Evolutionary conservation across 2,329 filamentous ascomycete species (phyloP).

Genomic region (Cercospora berteroae): DNA sequence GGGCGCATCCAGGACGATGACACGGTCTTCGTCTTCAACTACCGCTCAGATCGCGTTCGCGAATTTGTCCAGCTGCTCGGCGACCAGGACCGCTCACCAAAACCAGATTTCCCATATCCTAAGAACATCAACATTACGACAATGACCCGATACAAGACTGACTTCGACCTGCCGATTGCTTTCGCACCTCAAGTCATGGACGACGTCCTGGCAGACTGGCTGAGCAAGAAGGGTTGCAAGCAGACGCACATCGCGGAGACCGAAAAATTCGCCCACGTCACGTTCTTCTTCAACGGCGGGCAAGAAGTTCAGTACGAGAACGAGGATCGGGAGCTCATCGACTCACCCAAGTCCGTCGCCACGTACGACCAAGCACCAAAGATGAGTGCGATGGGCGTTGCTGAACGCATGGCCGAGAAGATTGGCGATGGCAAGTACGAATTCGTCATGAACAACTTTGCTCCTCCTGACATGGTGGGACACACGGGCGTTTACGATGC

Average conservation of each 20-base stretch:
- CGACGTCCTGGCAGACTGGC: constrained; percentile 96
- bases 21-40: constrained; percentile 99
- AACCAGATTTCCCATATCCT: constrained; percentile 89
- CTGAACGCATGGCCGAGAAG: constrained; percentile 83
- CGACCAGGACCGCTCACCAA: constrained; percentile 84
- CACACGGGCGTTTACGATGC: constrained; percentile 98
- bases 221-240: constrained; percentile 81
- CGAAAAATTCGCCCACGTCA: constrained; percentile 99
- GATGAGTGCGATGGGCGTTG: constrained; percentile 92
- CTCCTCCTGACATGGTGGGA: constrained; percentile 97
- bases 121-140: constrained; percentile 84
- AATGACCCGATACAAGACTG: constrained; percentile 98
- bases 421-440: constrained; percentile 83
- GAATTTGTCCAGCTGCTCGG: constrained; percentile 95
- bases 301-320: constrained; percentile 94
- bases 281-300: constrained; percentile 99
- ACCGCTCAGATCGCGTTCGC: constrained; percentile 94
- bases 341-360: constrained; percentile 81
- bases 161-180: constrained; percentile 88
- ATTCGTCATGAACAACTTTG: constrained; percentile 99
- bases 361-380: constrained; percentile 94
- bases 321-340: constrained; percentile 89
- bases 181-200: constrained; percentile 95
- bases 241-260: constrained; percentile 98
- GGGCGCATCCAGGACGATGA: constrained; percentile 86